Conservation (phyloP, 2,329 filamentous ascomycete species). For the Microsporum canis region DNA sequence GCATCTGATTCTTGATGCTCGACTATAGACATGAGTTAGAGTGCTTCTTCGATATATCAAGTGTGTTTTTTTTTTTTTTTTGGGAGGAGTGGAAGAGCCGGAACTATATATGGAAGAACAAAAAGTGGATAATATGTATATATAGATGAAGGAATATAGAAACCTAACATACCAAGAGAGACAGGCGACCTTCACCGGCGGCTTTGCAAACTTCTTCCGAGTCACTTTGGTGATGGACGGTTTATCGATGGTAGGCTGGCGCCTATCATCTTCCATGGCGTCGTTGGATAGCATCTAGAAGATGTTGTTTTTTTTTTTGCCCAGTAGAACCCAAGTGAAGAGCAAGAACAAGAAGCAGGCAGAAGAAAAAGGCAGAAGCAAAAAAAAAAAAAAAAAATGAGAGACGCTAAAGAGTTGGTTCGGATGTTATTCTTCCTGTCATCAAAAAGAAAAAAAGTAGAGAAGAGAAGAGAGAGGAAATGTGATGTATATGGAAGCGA, state of each 20-base stretch:
- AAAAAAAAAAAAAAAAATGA: not conserved
- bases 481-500: too few relatives aligned
- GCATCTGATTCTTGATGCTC: slow-evolving; percentile 34
- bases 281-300: not conserved
- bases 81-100: too few relatives aligned
- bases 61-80: not conserved
- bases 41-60: not conserved
- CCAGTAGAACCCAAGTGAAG: too few relatives aligned
- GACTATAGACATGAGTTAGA: slow-evolving; percentile 19
- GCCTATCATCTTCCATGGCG: not conserved
- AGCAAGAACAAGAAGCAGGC: too few relatives aligned
- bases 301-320: too few relatives aligned
- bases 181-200: slow-evolving; percentile 36
- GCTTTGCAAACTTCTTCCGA: slow-evolving; percentile 35
- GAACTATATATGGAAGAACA: too few relatives aligned
- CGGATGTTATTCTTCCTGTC: not conserved
- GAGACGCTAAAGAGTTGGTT: not conserved
- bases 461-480: not conserved
- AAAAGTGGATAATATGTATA: slow-evolving; percentile 1
- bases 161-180: slow-evolving; percentile 29
- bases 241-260: slow-evolving; percentile 1
- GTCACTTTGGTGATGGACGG: slow-evolving; percentile 4
- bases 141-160: not conserved
- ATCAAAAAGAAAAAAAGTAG: not conserved
- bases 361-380: not conserved